Evolutionary conservation across 352 stramenopile genomes (phyloP).

Genomic region (Pythium aristosporum): DNA sequence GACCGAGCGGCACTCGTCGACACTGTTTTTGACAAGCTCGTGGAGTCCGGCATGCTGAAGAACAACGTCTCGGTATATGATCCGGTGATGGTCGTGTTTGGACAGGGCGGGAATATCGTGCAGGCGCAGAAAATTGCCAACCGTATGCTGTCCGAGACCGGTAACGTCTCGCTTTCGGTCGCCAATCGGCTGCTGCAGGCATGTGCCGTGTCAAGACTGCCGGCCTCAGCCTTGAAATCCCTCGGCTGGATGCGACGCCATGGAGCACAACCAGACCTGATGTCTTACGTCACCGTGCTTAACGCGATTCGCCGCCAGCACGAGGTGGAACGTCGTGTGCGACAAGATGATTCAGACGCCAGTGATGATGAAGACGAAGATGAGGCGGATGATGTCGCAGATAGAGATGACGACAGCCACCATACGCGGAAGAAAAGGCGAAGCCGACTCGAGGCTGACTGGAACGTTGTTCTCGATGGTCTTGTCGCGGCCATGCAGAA

Average conservation of each 20-base stretch:
- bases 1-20: conserved; percentile 4
- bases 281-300: conserved; percentile 61
- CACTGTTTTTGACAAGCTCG: conserved; percentile 18
- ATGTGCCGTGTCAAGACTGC: conserved; percentile 40
- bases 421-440: not conserved
- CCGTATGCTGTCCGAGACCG: conserved; percentile 48
- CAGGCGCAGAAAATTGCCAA: conserved; percentile 38
- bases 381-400: conserved; percentile 18
- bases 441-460: conserved; percentile 12
- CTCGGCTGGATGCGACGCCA: conserved; percentile 38
- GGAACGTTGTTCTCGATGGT: conserved; percentile 16
- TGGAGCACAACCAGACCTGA: conserved; percentile 32
- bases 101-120: conserved; percentile 44
- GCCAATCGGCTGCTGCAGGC: conserved; percentile 64
- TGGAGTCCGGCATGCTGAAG: conserved; percentile 1
- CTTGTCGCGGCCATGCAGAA: conserved; percentile 12
- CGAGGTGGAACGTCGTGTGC: not conserved
- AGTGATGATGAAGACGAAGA: conserved; percentile 28
- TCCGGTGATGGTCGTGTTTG: conserved; percentile 54
- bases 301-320: conserved; percentile 37
- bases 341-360: conserved; percentile 4
- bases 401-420: conserved; percentile 1
- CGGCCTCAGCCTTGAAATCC: conserved; percentile 41
- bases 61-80: conserved; percentile 28
- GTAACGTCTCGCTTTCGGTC: conserved; percentile 35